These are phyloP conservation scores for Leccinum angustisporum DNA, from an alignment of 1,284 basidiomycete genomes.

Conservation along the genomic window DNA sequence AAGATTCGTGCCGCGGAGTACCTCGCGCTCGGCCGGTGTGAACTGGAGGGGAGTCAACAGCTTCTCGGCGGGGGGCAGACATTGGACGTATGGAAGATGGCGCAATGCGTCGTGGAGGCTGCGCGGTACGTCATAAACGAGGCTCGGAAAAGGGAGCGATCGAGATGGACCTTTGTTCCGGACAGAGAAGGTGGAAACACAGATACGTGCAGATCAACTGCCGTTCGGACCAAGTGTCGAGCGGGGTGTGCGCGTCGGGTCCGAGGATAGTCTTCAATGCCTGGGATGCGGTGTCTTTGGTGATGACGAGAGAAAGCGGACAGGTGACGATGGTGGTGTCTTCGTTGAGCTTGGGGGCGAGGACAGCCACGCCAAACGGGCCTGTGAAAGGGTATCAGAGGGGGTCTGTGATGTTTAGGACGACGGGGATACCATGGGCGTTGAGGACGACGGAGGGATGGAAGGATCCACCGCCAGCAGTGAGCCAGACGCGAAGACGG, in stretches of 20 bases:
- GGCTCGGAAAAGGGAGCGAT: slow-evolving; percentile 10
- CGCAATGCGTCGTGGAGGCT: slow-evolving; percentile 35
- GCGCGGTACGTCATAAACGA: slow-evolving; percentile 29
- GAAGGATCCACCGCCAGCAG: neutral
- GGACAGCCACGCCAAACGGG: slow-evolving; percentile 51
- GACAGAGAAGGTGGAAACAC: slow-evolving; percentile 65
- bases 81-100: slow-evolving; percentile 65
- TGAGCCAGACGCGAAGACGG: neutral
- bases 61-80: slow-evolving; percentile 56
- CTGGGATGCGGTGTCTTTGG: slow-evolving; percentile 46
- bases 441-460: neutral
- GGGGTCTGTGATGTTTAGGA: neutral
- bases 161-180: slow-evolving; percentile 27
- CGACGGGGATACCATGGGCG: neutral
- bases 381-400: slow-evolving; percentile 31
- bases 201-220: slow-evolving; percentile 75
- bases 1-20: slow-evolving; percentile 76
- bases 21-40: slow-evolving; percentile 55
- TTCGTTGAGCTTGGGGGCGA: slow-evolving; percentile 49
- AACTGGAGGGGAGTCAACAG: slow-evolving; percentile 82
- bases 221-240: slow-evolving; percentile 59
- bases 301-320: slow-evolving; percentile 74
- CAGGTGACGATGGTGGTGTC: slow-evolving; percentile 68
- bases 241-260: slow-evolving; percentile 11
- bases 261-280: slow-evolving; percentile 47